A percentile compares a stretch with the other conserved stretches of the same genome.
Evolutionary conservation across 805 yeast species (phyloP).

Genomic region (Barnettozyma sp.): DNA sequence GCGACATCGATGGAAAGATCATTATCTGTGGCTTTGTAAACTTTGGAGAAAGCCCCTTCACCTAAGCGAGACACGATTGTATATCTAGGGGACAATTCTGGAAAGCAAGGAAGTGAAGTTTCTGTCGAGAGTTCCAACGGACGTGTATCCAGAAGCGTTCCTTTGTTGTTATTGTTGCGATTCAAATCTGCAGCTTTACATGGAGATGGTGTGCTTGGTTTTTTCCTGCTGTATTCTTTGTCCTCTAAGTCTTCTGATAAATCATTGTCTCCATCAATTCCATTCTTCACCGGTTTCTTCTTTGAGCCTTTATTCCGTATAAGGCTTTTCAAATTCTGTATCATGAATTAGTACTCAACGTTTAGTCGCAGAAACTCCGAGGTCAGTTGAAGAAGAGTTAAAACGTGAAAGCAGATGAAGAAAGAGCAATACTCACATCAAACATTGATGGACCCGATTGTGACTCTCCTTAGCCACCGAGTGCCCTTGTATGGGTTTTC

Average conservation of each 20-base stretch:
- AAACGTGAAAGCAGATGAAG: background rate
- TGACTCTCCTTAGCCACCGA: no score
- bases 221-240: background rate
- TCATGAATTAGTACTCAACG: no score
- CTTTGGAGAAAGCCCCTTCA: conserved; percentile 79
- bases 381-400: no score
- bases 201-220: background rate
- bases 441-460: background rate
- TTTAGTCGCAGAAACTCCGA: no score
- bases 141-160: background rate
- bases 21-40: conserved; percentile 48
- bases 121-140: background rate
- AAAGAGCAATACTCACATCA: background rate
- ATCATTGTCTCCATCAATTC: no score
- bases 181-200: no score
- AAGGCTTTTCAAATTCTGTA: conserved; percentile 13
- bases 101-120: conserved; percentile 11
- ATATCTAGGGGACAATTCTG: conserved; percentile 28
- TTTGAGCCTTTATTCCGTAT: conserved; percentile 7
- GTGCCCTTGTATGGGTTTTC: no score
- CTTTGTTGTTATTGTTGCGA: no score
- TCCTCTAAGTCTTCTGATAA: background rate
- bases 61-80: conserved; percentile 49
- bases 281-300: background rate
- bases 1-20: conserved; percentile 32